Conservation (phyloP, 208 protist genomes). For the Crithidia bombi region DNA sequence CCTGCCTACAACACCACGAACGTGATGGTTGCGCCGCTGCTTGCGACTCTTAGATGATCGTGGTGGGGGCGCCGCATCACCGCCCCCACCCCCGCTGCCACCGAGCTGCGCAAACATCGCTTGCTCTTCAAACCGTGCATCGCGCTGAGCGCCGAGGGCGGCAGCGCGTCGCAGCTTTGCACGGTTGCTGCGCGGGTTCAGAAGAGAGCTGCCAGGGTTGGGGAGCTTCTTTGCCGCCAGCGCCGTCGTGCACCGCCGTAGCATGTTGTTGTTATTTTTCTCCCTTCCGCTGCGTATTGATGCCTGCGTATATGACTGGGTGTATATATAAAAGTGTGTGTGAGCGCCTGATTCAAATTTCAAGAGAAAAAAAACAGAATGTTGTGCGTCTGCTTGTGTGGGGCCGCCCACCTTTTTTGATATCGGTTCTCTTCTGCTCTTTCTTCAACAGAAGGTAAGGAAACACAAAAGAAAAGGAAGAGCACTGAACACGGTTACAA, state of each 20-base stretch:
- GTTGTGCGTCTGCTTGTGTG: no score
- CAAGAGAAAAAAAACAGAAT: no score
- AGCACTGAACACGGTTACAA: no score
- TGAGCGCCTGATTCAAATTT: no score
- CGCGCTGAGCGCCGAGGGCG: constrained; percentile 30
- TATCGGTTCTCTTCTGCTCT: no score
- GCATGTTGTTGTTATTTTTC: constrained; percentile 10
- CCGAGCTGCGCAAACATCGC: constrained; percentile 65
- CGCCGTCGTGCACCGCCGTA: constrained; percentile 14
- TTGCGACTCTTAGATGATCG: constrained; percentile 37
- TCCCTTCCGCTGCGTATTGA: neutral
- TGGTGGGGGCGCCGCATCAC: neutral
- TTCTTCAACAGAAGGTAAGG: no score
- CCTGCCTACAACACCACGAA: constrained; percentile 36
- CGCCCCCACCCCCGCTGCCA: constrained; percentile 18
- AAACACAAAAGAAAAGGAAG: no score
- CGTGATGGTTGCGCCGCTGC: constrained; percentile 46
- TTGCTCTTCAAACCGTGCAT: constrained; percentile 59
- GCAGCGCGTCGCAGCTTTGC: constrained; percentile 50
- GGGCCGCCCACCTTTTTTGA: no score
- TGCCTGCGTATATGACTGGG: no score
- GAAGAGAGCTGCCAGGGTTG: constrained; percentile 67
- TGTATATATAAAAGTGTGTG: constrained; percentile 3
- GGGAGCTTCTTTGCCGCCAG: constrained; percentile 33
- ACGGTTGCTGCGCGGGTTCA: constrained; percentile 73